phyloP scores from a whole-genome alignment of 179 eudicot species.

The Patellifolia procumbens region DNA sequence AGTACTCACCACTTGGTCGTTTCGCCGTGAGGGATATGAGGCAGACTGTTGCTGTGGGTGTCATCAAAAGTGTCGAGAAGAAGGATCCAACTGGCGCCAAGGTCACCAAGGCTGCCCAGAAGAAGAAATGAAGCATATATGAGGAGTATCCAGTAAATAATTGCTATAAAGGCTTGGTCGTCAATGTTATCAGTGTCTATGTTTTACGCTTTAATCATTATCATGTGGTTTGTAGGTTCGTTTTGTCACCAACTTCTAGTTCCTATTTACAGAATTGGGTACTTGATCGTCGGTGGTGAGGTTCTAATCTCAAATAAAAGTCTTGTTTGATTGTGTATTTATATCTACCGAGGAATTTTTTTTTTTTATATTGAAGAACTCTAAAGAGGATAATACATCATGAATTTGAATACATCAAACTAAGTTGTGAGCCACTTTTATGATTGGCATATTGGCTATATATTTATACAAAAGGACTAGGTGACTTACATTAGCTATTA shows the following conservation, averaged over 20 bases:
- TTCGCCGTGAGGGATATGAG: constrained; percentile 56
- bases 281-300: constrained; percentile 29
- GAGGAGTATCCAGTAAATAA: background rate
- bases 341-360: no score
- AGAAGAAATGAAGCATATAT: constrained; percentile 18
- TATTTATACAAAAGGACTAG: no score
- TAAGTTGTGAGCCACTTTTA: background rate
- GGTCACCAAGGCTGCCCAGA: constrained; percentile 31
- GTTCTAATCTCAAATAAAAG: background rate
- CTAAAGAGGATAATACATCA: background rate
- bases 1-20: constrained; percentile 48
- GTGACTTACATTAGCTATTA: background rate
- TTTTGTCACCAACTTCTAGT: background rate
- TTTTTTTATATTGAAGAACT: background rate
- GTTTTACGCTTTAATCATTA: background rate
- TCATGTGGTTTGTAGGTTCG: background rate
- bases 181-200: background rate
- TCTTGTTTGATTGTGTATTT: background rate
- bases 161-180: background rate
- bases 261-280: constrained; percentile 21
- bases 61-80: constrained; percentile 47
- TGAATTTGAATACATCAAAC: background rate
- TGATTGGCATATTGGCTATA: background rate
- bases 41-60: constrained; percentile 51
- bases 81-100: constrained; percentile 36